phyloP scores from a whole-genome alignment of 805 yeast genomes.

The Cyberlindnera veronae region DNA sequence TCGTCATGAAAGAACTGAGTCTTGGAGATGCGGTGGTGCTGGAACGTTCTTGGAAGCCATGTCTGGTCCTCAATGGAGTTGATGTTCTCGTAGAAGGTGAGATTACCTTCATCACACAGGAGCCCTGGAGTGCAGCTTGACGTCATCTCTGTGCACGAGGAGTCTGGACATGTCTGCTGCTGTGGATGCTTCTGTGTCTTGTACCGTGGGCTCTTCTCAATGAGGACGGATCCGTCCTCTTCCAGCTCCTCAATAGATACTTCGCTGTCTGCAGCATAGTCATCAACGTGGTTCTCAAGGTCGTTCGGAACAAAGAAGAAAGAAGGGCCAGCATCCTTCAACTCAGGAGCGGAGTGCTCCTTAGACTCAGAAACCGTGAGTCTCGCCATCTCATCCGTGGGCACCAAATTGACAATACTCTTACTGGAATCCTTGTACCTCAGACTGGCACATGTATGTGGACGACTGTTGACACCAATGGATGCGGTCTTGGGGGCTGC shows the following conservation, averaged over 20 bases:
- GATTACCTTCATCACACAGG: constrained; percentile 13
- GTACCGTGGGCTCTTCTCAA: not conserved
- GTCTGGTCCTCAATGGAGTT: constrained; percentile 13
- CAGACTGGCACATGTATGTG: not conserved
- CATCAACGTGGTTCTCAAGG: too few relatives aligned
- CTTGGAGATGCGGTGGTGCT: constrained; percentile 17
- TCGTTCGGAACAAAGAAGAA: too few relatives aligned
- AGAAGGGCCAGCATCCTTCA: too few relatives aligned
- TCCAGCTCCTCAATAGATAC: too few relatives aligned
- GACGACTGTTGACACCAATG: not conserved
- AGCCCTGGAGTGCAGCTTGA: not conserved
- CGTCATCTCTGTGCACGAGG: not conserved
- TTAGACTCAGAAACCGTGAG: too few relatives aligned
- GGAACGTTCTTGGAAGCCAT: constrained; percentile 23
- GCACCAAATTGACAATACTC: too few relatives aligned
- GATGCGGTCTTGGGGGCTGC: not conserved
- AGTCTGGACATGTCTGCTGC: not conserved
- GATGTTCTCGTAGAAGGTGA: constrained; percentile 17
- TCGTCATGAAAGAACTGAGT: constrained; percentile 1
- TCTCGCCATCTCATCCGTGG: too few relatives aligned
- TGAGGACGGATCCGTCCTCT: not conserved
- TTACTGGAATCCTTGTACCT: too few relatives aligned
- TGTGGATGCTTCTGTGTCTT: not conserved
- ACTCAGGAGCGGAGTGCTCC: too few relatives aligned
- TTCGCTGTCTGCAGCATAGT: too few relatives aligned